A percentile compares a stretch with the other conserved stretches of the same genome.
These are phyloP conservation scores for Ciborinia camelliae DNA, from an alignment of 2,329 filamentous ascomycete genomes.

Conservation along the genomic window DNA sequence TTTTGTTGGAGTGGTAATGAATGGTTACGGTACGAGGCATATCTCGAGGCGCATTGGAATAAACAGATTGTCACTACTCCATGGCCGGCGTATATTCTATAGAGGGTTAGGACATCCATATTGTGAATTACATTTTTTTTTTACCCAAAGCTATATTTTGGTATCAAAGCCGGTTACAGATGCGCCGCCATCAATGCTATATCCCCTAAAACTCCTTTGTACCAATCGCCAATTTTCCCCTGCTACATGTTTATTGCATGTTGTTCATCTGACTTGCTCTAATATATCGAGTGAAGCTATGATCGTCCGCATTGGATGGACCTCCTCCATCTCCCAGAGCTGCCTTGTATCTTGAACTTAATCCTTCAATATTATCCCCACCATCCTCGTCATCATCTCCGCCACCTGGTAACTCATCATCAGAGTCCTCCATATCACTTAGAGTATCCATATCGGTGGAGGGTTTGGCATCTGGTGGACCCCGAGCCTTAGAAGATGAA, in stretches of 20 bases:
- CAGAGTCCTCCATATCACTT: conserved; percentile 42
- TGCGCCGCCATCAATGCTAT: conserved; percentile 37
- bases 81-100: conserved; percentile 5
- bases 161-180: conserved; percentile 27
- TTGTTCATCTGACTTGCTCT: conserved; percentile 36
- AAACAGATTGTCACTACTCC: conserved; percentile 13
- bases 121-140: conserved; percentile 9
- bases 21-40: conserved; percentile 13
- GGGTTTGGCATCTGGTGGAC: conserved; percentile 23
- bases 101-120: not conserved
- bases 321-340: conserved; percentile 59
- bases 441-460: conserved; percentile 38
- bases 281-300: conserved; percentile 39
- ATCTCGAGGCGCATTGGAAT: conserved; percentile 21
- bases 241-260: conserved; percentile 25
- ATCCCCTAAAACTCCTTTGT: conserved; percentile 16
- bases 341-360: conserved; percentile 73
- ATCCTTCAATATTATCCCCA: conserved; percentile 52
- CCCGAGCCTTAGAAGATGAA: conserved; percentile 37
- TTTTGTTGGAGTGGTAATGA: conserved; percentile 13
- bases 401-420: conserved; percentile 55
- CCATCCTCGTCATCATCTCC: conserved; percentile 50
- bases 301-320: conserved; percentile 37
- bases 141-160: conserved; percentile 6
- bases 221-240: conserved; percentile 13